phyloP scores from a whole-genome alignment of 2,329 filamentous ascomycete species.

The Macrophomina pseudophaseolina region DNA sequence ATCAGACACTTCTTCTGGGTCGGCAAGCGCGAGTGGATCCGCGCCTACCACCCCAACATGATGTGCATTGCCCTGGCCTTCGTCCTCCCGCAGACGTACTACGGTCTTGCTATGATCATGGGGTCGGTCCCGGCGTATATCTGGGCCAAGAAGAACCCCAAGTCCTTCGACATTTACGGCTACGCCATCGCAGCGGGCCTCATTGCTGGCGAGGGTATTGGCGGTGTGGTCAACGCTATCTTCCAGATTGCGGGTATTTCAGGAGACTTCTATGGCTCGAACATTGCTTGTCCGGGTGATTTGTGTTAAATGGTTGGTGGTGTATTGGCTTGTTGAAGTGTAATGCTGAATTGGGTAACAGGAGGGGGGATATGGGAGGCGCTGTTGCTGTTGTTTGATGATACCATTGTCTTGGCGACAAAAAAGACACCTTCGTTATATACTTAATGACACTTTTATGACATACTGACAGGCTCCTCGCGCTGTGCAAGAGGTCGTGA shows the following conservation, averaged over 20 bases:
- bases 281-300: conserved; percentile 48
- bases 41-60: conserved; percentile 65
- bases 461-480: too few relatives aligned
- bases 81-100: conserved; percentile 61
- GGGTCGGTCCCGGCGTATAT: conserved; percentile 58
- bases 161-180: conserved; percentile 62
- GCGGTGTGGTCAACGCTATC: conserved; percentile 65
- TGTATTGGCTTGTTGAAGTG: neutral
- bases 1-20: conserved; percentile 61
- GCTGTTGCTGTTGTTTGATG: neutral
- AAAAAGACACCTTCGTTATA: neutral
- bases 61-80: conserved; percentile 66
- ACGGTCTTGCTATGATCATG: conserved; percentile 64
- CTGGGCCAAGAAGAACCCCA: conserved; percentile 61
- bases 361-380: too few relatives aligned
- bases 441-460: neutral
- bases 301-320: conserved; percentile 1
- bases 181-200: conserved; percentile 65
- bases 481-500: too few relatives aligned
- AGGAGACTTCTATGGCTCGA: conserved; percentile 48
- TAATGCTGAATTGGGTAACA: too few relatives aligned
- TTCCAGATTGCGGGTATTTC: conserved; percentile 53
- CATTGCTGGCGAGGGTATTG: conserved; percentile 68
- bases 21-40: conserved; percentile 60
- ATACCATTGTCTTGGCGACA: neutral